Conservation (phyloP, 192 early-diverging fungal genomes). For the Backusella parvicylindrica region DNA sequence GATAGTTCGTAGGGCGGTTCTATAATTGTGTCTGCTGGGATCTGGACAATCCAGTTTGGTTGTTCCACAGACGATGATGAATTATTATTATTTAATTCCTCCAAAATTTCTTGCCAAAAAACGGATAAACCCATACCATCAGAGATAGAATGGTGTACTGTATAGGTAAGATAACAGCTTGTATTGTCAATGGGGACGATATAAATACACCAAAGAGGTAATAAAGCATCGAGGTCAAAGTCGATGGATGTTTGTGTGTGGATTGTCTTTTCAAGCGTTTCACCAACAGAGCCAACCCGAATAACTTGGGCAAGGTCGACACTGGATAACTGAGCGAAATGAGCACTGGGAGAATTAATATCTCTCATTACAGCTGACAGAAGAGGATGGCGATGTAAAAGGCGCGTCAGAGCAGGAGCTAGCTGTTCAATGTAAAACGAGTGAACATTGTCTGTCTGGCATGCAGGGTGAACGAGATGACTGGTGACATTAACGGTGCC, state of each 20-base stretch:
- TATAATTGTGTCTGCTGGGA: not conserved
- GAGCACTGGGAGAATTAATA: not conserved
- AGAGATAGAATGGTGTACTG: conserved; percentile 18
- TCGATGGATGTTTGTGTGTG: not conserved
- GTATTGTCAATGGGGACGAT: not conserved
- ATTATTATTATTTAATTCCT: not conserved
- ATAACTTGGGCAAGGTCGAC: conserved; percentile 14
- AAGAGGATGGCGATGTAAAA: conserved; percentile 14
- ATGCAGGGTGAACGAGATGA: not conserved
- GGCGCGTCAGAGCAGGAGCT: conserved; percentile 15
- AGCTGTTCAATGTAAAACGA: conserved; percentile 12
- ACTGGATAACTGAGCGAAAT: conserved; percentile 11
- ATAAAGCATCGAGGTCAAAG: conserved; percentile 10
- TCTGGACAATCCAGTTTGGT: not conserved
- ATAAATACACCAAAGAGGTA: conserved; percentile 26
- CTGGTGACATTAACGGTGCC: conserved; percentile 21
- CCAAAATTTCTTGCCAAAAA: conserved; percentile 22
- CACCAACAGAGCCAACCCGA: not conserved
- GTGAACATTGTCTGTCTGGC: not conserved
- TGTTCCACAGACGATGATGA: not conserved
- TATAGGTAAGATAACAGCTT: conserved; percentile 1
- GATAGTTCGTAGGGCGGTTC: conserved; percentile 8
- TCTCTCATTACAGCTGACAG: conserved; percentile 13
- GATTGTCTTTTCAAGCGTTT: not conserved
- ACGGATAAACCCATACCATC: conserved; percentile 28